Evolutionary conservation across 2,329 filamentous ascomycete species (phyloP).

Genomic region (Xylariales sp.): DNA sequence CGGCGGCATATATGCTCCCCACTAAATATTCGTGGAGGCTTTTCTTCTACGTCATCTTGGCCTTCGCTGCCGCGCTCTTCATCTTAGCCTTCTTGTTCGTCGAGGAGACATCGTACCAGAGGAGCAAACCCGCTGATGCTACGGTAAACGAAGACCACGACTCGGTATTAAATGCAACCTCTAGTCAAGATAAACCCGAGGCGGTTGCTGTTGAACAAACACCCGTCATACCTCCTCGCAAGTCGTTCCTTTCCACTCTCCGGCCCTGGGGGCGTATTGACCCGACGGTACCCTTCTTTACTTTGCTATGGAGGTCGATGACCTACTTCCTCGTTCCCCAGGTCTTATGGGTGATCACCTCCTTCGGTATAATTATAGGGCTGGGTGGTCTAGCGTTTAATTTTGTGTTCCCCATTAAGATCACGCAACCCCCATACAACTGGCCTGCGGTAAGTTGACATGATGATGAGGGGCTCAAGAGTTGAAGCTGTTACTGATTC

Average conservation of each 20-base stretch:
- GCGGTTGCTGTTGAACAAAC: slow-evolving; percentile 38
- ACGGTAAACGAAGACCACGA: slow-evolving; percentile 12
- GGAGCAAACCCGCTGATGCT: slow-evolving; percentile 38
- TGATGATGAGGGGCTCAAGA: not conserved
- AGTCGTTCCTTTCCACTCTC: slow-evolving; percentile 54
- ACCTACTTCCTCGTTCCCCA: slow-evolving; percentile 58
- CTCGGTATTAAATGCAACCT: not conserved
- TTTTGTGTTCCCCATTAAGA: slow-evolving; percentile 59
- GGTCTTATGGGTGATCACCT: slow-evolving; percentile 59
- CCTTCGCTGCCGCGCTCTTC: slow-evolving; percentile 59
- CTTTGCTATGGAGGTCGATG: slow-evolving; percentile 56
- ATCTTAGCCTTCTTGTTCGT: slow-evolving; percentile 64
- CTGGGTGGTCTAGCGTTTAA: slow-evolving; percentile 59
- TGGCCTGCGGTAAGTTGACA: slow-evolving; percentile 53
- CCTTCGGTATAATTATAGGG: slow-evolving; percentile 59
- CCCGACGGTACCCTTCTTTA: slow-evolving; percentile 54
- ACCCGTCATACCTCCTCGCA: slow-evolving; percentile 49
- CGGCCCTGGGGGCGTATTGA: slow-evolving; percentile 54
- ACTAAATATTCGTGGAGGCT: slow-evolving; percentile 69
- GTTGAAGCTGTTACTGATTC: slow-evolving; percentile 19
- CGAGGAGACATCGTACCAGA: slow-evolving; percentile 62
- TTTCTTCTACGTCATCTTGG: slow-evolving; percentile 71
- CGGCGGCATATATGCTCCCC: slow-evolving; percentile 70
- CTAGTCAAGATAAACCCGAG: slow-evolving; percentile 44
- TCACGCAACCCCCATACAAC: slow-evolving; percentile 56